Conservation (phyloP, 2,329 filamentous ascomycete species). For the Hymenoscyphus linearis region DNA sequence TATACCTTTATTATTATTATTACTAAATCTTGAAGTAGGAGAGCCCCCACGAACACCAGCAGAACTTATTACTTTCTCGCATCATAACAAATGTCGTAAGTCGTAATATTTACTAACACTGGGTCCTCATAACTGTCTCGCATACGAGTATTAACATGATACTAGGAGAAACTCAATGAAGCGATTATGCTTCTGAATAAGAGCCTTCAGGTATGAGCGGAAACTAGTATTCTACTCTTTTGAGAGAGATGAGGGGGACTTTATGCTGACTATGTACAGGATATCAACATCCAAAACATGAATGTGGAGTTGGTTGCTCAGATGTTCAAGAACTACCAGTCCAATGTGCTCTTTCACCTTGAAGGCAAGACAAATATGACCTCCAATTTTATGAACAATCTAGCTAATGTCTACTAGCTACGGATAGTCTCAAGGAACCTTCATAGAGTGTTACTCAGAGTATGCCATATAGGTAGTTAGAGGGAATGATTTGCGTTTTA, state of each 20-base stretch:
- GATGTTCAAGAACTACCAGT: constrained; percentile 99
- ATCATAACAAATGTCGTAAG: constrained; percentile 97
- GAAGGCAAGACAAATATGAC: constrained; percentile 60
- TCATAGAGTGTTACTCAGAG: constrained; percentile 39
- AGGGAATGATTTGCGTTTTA: not conserved
- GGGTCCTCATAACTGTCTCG: not conserved
- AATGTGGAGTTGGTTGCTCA: constrained; percentile 96
- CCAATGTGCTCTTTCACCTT: constrained; percentile 92
- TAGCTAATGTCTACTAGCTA: constrained; percentile 49
- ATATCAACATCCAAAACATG: constrained; percentile 99
- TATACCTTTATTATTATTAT: not conserved
- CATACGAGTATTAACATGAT: not conserved
- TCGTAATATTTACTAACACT: constrained; percentile 18
- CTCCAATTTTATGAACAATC: constrained; percentile 2
- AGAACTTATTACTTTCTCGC: constrained; percentile 84
- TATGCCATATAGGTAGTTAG: not conserved
- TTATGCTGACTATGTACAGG: constrained; percentile 44
- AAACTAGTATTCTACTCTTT: not conserved
- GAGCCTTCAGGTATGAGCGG: constrained; percentile 65
- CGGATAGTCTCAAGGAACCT: constrained; percentile 76
- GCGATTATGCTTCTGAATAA: constrained; percentile 90
- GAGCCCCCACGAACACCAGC: constrained; percentile 95
- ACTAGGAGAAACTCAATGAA: constrained; percentile 96
- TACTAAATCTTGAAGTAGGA: constrained; percentile 57
- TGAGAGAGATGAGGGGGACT: too few relatives aligned